Evolutionary conservation across 805 yeast genomes (phyloP).

Genomic region (Debaryomyces maramus): DNA sequence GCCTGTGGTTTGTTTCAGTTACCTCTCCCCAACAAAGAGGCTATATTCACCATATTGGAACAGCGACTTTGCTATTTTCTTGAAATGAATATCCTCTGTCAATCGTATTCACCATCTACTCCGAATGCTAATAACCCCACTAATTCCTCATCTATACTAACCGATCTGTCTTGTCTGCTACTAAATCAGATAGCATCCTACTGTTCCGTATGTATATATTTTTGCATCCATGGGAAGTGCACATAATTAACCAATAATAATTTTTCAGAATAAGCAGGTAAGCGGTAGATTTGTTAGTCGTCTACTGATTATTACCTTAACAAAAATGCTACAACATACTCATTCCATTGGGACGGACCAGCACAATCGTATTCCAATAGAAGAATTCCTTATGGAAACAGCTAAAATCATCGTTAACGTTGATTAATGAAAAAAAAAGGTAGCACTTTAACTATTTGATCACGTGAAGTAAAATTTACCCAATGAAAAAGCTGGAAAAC

Average conservation of each 20-base stretch:
- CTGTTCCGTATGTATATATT: background rate
- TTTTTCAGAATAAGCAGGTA: conserved; percentile 2
- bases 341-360: background rate
- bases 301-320: background rate
- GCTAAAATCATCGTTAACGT: too few species aligned
- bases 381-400: conserved; percentile 1
- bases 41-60: conserved; percentile 27
- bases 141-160: background rate
- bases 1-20: conserved; percentile 38
- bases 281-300: conserved; percentile 1
- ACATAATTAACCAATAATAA: background rate
- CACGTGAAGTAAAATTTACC: conserved; percentile 7
- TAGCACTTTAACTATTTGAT: too few species aligned
- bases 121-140: background rate
- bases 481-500: conserved; percentile 22
- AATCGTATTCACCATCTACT: background rate
- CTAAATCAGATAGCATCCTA: background rate
- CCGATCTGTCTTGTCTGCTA: background rate
- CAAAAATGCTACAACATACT: background rate
- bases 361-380: background rate
- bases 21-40: conserved; percentile 31
- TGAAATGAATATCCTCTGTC: background rate
- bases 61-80: background rate
- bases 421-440: too few species aligned
- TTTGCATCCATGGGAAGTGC: conserved; percentile 1